Conservation (phyloP, 1,284 basidiomycete species). For the Golubevia sp. region DNA sequence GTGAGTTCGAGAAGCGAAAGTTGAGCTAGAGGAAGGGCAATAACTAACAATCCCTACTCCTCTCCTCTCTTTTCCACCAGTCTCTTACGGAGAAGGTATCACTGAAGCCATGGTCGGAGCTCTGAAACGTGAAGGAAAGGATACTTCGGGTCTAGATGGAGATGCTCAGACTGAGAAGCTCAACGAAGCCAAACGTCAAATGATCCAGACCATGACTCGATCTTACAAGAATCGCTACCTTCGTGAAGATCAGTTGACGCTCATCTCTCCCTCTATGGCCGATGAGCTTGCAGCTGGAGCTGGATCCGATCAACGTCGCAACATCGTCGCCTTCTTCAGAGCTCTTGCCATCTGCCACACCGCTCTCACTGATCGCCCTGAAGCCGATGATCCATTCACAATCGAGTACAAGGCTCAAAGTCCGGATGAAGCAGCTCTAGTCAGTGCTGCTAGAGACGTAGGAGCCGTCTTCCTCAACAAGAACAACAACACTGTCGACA, state of each 20-base stretch:
- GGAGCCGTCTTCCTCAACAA: conserved; percentile 88
- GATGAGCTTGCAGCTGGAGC: conserved; percentile 73
- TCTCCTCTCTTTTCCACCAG: conserved; percentile 13
- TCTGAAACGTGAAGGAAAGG: conserved; percentile 77
- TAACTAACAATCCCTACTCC: neutral
- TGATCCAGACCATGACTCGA: conserved; percentile 76
- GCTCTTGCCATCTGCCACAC: conserved; percentile 90
- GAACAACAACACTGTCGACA: conserved; percentile 76
- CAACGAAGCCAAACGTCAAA: conserved; percentile 72
- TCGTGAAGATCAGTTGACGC: conserved; percentile 79
- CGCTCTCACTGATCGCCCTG: conserved; percentile 70
- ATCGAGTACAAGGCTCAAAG: conserved; percentile 94
- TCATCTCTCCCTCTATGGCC: conserved; percentile 83
- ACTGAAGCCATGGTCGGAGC: conserved; percentile 94
- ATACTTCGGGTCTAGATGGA: conserved; percentile 69
- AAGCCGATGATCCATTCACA: conserved; percentile 68
- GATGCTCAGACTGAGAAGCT: conserved; percentile 67
- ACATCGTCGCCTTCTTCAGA: conserved; percentile 80
- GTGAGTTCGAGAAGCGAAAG: neutral
- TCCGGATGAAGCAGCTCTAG: conserved; percentile 91
- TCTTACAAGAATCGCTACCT: conserved; percentile 88
- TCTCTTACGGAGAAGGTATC: conserved; percentile 86
- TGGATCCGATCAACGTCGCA: conserved; percentile 69
- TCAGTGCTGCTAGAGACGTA: conserved; percentile 85
- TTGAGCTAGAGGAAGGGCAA: neutral